These are phyloP conservation scores for Parietichytrium sp. DNA, from an alignment of 108 stramenopile species.

Conservation along the genomic window DNA sequence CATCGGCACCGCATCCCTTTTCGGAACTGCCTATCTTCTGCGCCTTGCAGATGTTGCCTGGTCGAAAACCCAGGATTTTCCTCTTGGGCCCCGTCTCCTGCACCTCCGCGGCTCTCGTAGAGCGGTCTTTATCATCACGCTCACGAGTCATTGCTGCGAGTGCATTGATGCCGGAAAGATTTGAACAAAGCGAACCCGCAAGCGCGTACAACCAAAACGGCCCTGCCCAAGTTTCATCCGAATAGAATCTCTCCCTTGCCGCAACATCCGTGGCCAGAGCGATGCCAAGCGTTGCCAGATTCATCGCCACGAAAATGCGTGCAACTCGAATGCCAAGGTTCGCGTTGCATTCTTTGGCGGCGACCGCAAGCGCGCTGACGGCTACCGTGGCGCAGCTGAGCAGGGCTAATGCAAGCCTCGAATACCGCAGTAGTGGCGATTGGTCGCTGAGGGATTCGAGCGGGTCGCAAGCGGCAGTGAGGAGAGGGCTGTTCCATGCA, in stretches of 20 bases:
- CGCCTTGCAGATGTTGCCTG: too few relatives aligned
- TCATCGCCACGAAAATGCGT: not conserved
- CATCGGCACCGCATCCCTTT: too few relatives aligned
- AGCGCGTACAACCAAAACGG: not conserved
- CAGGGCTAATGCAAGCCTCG: not conserved
- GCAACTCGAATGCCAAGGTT: not conserved
- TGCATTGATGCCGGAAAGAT: too few relatives aligned
- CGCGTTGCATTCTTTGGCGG: not conserved
- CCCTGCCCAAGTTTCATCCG: not conserved
- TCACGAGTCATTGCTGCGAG: too few relatives aligned
- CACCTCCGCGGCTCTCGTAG: too few relatives aligned
- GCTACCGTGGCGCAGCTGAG: not conserved
- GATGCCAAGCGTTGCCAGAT: not conserved
- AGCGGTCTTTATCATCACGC: too few relatives aligned
- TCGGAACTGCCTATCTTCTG: too few relatives aligned
- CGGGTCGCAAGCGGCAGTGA: not conserved
- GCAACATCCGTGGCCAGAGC: not conserved
- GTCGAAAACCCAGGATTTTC: too few relatives aligned
- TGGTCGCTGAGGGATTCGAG: not conserved
- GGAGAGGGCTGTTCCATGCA: not conserved
- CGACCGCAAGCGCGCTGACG: not conserved
- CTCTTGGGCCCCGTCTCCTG: too few relatives aligned
- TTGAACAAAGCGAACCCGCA: not conserved
- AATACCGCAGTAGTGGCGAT: not conserved
- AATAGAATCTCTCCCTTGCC: not conserved